Base-by-base conservation (phyloP, 371 early-diverging fungal species). In the Mucor velutinosus region DNA sequence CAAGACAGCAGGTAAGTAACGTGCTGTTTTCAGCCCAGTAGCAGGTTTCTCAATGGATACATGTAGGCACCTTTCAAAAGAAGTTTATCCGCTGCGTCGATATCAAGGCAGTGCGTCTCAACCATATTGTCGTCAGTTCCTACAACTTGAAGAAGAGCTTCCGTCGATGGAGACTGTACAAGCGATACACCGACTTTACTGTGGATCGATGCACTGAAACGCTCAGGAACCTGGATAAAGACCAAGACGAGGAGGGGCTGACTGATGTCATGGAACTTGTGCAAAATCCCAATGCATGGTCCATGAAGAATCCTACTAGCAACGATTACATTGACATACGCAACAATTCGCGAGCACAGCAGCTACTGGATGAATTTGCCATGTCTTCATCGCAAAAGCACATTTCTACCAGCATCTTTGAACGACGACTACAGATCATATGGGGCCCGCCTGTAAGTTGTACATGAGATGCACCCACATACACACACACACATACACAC, bases 381-480 rank as follows among this genome's bases (percentile, higher is more conserved):
- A 86, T 87, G 84, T 86, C 88, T 2, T 66, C 75, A 29, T 86
- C 88, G 0, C 88, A 87, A 70, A 78, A 82, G 19, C 72, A 77
- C 17, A 85, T 85, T 21, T 73, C 81, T 29, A 67, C 75, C 1
- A 71, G 63, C 19, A 74, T 81, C 14, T 70, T 82, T 12, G 59
- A 73, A 8, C 75, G 72, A 15, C 76, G 82, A 0, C 45, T 87
- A 19, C 86, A 85, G 29, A 80, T 87, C 63, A 73, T 87, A 11
- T 87, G 88, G 88, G 88, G 86, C 4, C 88, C 86, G 25, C 86
- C 88, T 3, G 87, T 87, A 82, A 69, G 70, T 64, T 30, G 41
- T 17, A 41, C 37, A 35, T 35, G 37, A n/a, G n/a, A n/a, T n/a
- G n/a, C n/a, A n/a, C n/a, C n/a, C n/a, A n/a, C n/a, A n/a, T n/a